A percentile compares a stretch with the other conserved stretches of the same genome.
These are phyloP conservation scores for Paramecium primaurelia DNA, from an alignment of 73 alveolate genomes.

Conservation along the genomic window DNA sequence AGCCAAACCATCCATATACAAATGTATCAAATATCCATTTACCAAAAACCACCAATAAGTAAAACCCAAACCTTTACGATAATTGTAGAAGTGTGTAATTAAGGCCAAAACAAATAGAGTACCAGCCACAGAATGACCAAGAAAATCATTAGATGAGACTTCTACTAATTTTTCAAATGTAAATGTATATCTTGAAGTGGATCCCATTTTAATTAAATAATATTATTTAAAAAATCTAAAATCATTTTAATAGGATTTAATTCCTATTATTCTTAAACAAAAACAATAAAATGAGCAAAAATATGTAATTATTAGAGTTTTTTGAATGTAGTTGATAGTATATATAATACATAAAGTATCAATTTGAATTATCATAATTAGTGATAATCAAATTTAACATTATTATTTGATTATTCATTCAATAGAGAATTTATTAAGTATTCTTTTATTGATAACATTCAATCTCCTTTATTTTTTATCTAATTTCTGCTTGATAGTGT, in stretches of 20 bases:
- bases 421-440: not conserved
- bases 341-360: not conserved
- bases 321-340: not conserved
- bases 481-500: not conserved
- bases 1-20: not conserved
- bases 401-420: not conserved
- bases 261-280: not conserved
- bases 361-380: not conserved
- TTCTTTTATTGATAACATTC: not conserved
- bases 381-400: not conserved
- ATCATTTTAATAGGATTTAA: not conserved
- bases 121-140: constrained; percentile 4
- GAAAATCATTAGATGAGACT: not conserved
- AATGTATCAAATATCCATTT: not conserved
- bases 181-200: not conserved
- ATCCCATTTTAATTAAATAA: not conserved
- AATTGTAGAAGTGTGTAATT: not conserved
- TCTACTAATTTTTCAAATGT: not conserved
- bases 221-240: not conserved
- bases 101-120: not conserved
- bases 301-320: not conserved
- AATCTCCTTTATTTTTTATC: not conserved
- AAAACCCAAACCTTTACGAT: not conserved
- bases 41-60: constrained; percentile 36
- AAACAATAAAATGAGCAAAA: too few relatives aligned